Evolutionary conservation across 306 rosid genomes (phyloP), one percentile per base, ranked within the genome.

Genomic region (Prunus salicina): DNA sequence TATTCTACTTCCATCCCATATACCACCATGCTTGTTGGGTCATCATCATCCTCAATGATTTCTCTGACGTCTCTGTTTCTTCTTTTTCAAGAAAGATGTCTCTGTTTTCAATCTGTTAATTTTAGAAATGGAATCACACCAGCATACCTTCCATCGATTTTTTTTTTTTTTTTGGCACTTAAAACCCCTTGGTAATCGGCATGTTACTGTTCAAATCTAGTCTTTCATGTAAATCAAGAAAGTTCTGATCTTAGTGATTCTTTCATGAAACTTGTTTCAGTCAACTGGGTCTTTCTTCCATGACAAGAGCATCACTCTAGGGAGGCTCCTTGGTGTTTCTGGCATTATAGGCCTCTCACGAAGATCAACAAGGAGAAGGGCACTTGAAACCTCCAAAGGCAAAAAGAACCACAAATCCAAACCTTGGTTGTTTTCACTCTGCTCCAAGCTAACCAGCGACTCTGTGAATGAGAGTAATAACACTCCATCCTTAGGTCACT

Each of bases 401-500:
- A 82, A 80, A 68, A 88, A 52, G 84, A 82, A 67, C 71, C 81
- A 65, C 66, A 88, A 82, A 68, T 43, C 67, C 85, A 92, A 86
- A 71, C 87, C 88, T 51, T 90, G 90, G 85, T 32, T 89, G 50
- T 86, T 84, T 61, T 89, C 96, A 50, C 82, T 90, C 3, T 90
- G 96, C 82, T 86, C 89, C 66, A 89, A 82, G 70, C 85, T 87
- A 77, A 84, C 80, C 0, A 88, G 90, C 6, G 94, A 89, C 74
- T 89, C 84, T 47, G 91, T 92, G 58, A 65, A 32, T 51, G 74
- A 67, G 22, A 74, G 71, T 18, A 78, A 81, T 78, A 81, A 76
- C 76, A 71, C 85, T 72, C 90, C 83, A 25, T 91, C 93, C 25
- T 96, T 93, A 60, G 89, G 83, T 60, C 87, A 90, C 74, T 90